Conservation (phyloP, 768 basidiomycete species). For the Hericium coralloides region DNA sequence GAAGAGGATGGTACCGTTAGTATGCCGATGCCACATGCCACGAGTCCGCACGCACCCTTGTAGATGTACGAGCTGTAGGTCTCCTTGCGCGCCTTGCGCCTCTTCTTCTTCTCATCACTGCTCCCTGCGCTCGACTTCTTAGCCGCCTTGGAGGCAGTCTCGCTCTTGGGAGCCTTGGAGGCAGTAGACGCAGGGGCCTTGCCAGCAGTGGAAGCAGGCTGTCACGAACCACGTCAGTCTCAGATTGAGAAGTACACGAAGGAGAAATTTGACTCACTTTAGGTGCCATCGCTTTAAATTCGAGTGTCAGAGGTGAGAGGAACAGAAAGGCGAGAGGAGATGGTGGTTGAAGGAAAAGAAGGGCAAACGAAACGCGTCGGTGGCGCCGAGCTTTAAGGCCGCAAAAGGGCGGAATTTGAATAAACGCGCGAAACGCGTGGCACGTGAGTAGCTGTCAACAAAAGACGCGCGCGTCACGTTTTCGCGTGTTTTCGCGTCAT, state of each 20-base stretch:
- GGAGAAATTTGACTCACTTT: not conserved
- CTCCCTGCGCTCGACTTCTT: slow-evolving; percentile 67
- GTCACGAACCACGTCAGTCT: no score
- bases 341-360: not conserved
- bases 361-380: not conserved
- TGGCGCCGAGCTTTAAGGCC: not conserved
- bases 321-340: not conserved
- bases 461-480: not conserved
- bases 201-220: slow-evolving; percentile 72
- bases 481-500: not conserved
- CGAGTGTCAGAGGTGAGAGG: not conserved
- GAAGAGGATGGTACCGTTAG: not conserved
- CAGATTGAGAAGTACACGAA: no score
- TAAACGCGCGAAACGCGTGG: not conserved
- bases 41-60: slow-evolving; percentile 42
- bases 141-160: slow-evolving; percentile 53
- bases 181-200: slow-evolving; percentile 66
- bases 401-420: not conserved
- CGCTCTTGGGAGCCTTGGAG: slow-evolving; percentile 65
- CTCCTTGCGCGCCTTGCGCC: slow-evolving; percentile 80
- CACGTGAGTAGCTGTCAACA: not conserved
- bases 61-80: slow-evolving; percentile 92
- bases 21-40: no score
- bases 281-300: not conserved
- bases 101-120: slow-evolving; percentile 76